A percentile compares a stretch with the other conserved stretches of the same genome.
Conservation (phyloP, 331 rosid species). For the Malus hybrid region DNA sequence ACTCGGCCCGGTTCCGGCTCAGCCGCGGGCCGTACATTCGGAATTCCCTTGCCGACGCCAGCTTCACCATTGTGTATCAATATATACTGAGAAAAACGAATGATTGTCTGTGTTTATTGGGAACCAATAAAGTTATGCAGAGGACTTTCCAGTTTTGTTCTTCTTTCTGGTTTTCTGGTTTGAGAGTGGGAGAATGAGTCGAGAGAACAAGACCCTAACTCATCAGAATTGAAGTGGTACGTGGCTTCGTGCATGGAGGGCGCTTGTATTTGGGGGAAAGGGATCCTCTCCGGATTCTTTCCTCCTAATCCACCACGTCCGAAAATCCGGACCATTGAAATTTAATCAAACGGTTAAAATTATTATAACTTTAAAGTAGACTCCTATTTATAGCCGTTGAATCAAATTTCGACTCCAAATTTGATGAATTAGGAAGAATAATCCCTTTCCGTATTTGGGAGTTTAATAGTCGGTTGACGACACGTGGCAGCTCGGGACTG, state of each 20-base stretch:
- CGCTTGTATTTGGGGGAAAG: neutral
- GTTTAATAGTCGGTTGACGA: neutral
- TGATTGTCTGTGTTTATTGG: neutral
- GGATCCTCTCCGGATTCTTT: too few species aligned
- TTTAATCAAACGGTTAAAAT: too few species aligned
- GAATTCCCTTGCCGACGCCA: constrained; percentile 72
- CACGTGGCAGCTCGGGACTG: neutral
- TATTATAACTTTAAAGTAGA: too few species aligned
- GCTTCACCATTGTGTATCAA: constrained; percentile 54
- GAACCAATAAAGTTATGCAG: neutral
- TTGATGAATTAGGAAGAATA: too few species aligned
- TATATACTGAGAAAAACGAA: neutral
- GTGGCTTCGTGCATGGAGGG: constrained; percentile 38
- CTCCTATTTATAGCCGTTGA: too few species aligned
- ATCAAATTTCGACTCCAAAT: too few species aligned
- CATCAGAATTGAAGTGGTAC: neutral
- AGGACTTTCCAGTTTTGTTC: neutral
- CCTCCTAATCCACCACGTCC: too few species aligned
- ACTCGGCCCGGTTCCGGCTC: constrained; percentile 53
- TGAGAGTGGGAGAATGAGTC: neutral
- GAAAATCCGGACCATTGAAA: too few species aligned
- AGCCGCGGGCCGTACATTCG: constrained; percentile 58
- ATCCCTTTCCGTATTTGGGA: too few species aligned
- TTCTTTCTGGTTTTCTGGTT: neutral
- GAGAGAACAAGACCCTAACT: neutral